phyloP scores from a whole-genome alignment of 1,284 basidiomycete species.

The Cryptococcus amylolentus region DNA sequence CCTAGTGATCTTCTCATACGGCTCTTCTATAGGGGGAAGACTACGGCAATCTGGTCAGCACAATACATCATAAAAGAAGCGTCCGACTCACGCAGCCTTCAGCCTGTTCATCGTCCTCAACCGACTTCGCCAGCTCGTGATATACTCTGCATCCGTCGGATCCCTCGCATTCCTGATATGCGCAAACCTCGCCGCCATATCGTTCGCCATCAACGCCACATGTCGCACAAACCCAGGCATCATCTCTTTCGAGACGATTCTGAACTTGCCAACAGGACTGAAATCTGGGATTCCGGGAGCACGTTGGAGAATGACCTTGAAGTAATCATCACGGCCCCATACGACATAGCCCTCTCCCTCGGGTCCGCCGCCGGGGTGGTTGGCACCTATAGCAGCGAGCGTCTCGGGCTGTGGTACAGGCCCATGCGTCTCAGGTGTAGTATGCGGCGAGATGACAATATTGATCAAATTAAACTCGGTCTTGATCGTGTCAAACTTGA shows the following conservation, averaged over 20 bases:
- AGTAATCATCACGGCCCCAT: conserved; percentile 60
- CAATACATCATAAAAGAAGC: neutral
- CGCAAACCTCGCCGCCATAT: conserved; percentile 79
- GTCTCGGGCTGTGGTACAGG: conserved; percentile 4
- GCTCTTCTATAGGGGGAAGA: conserved; percentile 22
- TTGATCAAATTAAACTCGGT: conserved; percentile 98
- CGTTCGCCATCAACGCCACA: conserved; percentile 76
- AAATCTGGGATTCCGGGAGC: conserved; percentile 86
- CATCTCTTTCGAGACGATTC: conserved; percentile 80
- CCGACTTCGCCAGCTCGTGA: conserved; percentile 82
- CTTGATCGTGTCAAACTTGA: conserved; percentile 82
- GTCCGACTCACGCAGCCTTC: conserved; percentile 37
- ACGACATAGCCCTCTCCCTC: conserved; percentile 18
- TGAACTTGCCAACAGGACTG: conserved; percentile 83
- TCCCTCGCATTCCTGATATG: conserved; percentile 61
- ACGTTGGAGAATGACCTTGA: conserved; percentile 82
- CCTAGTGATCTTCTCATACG: conserved; percentile 20
- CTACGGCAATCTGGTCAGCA: conserved; percentile 11
- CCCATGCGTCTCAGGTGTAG: conserved; percentile 70
- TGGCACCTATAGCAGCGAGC: conserved; percentile 6
- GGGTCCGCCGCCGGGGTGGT: neutral
- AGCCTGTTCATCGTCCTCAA: conserved; percentile 72
- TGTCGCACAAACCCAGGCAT: conserved; percentile 80
- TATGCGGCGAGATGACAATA: conserved; percentile 93
- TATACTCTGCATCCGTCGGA: conserved; percentile 68